Evolutionary conservation across 768 basidiomycete species (phyloP).

Genomic region (Sporobolomyces pararoseus): DNA sequence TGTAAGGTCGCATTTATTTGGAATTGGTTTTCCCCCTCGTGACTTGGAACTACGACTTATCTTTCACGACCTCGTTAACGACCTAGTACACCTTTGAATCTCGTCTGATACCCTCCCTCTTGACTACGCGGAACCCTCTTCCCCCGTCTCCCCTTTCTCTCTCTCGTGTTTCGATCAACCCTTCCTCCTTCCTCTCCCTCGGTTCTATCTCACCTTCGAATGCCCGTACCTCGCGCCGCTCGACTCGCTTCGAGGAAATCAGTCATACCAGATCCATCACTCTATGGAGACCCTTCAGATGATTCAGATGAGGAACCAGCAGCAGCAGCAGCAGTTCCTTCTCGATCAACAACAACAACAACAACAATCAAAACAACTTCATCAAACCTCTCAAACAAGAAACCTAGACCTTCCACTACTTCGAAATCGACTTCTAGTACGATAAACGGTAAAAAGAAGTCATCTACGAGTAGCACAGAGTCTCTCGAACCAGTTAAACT

Average conservation of each 20-base stretch:
- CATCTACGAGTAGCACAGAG: constrained; percentile 9
- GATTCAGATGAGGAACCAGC: constrained; percentile 22
- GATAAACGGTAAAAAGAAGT: constrained; percentile 1
- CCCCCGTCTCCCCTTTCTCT: neutral
- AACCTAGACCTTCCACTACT: constrained; percentile 2
- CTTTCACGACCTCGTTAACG: neutral
- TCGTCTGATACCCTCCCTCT: too few relatives aligned
- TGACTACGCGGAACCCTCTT: neutral
- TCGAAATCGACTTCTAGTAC: neutral
- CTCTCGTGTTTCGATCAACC: neutral
- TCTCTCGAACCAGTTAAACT: neutral
- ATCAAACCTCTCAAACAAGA: too few relatives aligned
- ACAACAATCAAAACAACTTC: constrained; percentile 8
- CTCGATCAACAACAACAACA: constrained; percentile 20
- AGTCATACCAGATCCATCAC: constrained; percentile 27
- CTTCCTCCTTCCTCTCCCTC: neutral
- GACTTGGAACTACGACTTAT: too few relatives aligned
- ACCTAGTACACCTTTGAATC: too few relatives aligned
- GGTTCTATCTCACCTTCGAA: neutral
- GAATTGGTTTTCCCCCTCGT: too few relatives aligned
- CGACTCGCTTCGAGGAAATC: constrained; percentile 16
- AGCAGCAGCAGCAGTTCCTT: neutral
- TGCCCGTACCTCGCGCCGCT: constrained; percentile 25
- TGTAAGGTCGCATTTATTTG: too few relatives aligned
- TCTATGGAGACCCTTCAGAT: constrained; percentile 24